Base-by-base conservation (phyloP, 163 green algal genomes). In the Scenedesmus sp. region DNA sequence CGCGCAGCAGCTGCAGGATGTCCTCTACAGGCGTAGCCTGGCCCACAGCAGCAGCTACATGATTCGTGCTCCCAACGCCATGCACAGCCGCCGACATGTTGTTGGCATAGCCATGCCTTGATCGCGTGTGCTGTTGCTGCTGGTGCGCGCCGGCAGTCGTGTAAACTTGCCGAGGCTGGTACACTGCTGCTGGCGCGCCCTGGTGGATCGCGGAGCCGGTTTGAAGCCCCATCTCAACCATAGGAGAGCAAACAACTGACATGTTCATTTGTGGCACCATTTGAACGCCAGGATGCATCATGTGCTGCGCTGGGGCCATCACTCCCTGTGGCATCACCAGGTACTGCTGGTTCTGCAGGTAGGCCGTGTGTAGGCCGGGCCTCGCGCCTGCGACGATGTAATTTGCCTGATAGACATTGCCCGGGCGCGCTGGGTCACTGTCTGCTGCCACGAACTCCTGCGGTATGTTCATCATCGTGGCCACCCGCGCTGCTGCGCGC, bases 1-100 rank as follows among this genome's bases (percentile, higher is more conserved):
- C 59, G 60, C 82, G 89, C 81, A 92, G 66, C 82, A 92, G 16
- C 67, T 88, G 79, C 64, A 92, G 82, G 54, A 92, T 92, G 82
- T 92, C 89, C 82, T 92, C 89, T n/a, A 92, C 89, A 59, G 46
- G 77, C 5, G 82, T 89, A 20, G 79, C 79, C 82, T 91, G 57
- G 57, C n/a, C 57, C 57, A 88, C 56, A 1, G 59, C 87, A 70
- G 85, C 85, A n/a, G 70, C 70, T 52, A 79, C 70, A 13, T 79
- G 70, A 13, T 79, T 79, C 23, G 6, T 79, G 70, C 23, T 23
- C 3, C 23, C 70, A 2, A 79, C 70, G 23, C 70, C 70, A 52
- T 79, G 70, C 5, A 79, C 70, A 23, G 70, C 70, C 46, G 70
- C 70, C 70, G 20, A 79, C 70, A 79, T 79, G 13, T 52, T 46